Conservation (phyloP, 352 stramenopile species). For the Pelagophyceae sp. region DNA sequence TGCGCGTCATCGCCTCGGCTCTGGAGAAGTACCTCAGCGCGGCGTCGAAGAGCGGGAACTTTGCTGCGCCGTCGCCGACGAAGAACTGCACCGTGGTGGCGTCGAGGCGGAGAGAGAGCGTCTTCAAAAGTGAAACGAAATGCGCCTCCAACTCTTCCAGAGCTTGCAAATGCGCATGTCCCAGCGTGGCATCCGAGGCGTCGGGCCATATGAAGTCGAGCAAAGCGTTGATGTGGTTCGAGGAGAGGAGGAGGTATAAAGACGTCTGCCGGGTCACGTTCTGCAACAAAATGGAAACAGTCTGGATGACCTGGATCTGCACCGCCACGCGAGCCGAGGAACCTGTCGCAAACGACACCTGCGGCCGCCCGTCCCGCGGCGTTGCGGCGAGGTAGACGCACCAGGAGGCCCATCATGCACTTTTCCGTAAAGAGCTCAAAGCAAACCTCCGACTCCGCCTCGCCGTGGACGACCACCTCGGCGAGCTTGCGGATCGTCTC, state of each 20-base stretch:
- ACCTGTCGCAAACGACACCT: neutral
- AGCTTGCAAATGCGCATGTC: too few species aligned
- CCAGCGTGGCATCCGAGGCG: too few species aligned
- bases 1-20: neutral
- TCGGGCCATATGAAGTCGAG: neutral
- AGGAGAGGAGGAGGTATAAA: conserved; percentile 15
- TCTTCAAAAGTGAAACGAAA: conserved; percentile 18
- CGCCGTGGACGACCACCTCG: conserved; percentile 9
- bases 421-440: conserved; percentile 17
- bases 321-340: neutral
- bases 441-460: neutral
- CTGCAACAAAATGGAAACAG: neutral
- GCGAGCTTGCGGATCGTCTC: conserved; percentile 1
- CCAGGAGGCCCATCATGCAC: neutral
- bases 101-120: conserved; percentile 15
- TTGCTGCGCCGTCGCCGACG: neutral
- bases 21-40: neutral
- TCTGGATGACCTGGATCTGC: conserved; percentile 11
- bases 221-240: neutral
- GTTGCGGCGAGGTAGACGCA: too few species aligned
- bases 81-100: conserved; percentile 17
- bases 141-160: neutral
- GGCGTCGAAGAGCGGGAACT: neutral
- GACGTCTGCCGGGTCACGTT: neutral
- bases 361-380: too few species aligned